Percentiles rank a stretch among this genome's conserved stretches.
phyloP scores from a whole-genome alignment of 306 rosid species.

The Sicyos edulis region DNA sequence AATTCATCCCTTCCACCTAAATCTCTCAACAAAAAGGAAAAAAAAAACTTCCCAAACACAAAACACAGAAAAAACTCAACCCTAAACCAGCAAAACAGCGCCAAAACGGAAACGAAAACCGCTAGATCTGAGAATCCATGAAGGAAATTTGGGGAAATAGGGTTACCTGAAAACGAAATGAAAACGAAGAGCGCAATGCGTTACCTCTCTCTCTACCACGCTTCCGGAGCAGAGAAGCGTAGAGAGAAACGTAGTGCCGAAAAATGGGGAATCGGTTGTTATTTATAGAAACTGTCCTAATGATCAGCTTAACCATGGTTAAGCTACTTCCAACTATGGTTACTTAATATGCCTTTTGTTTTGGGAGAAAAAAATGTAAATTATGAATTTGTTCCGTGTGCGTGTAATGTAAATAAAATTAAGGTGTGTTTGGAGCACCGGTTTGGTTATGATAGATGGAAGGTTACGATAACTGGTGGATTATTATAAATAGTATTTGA shows the following conservation, averaged over 20 bases:
- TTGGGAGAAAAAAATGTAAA: no score
- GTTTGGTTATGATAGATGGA: no score
- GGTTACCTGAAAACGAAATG: slow-evolving; percentile 8
- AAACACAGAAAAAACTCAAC: slow-evolving; percentile 11
- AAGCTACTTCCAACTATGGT: not conserved
- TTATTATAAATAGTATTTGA: no score
- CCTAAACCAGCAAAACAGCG: slow-evolving; percentile 14
- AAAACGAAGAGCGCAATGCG: not conserved
- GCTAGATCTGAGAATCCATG: slow-evolving; percentile 19
- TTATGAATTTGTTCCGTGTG: no score
- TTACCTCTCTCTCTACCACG: slow-evolving; percentile 28
- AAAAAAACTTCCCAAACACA: not conserved
- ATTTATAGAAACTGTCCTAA: slow-evolving; percentile 13
- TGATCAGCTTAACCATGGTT: slow-evolving; percentile 10
- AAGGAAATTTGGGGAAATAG: not conserved
- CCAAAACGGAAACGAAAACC: not conserved
- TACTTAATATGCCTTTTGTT: not conserved
- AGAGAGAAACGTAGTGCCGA: not conserved
- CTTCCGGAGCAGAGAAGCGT: slow-evolving; percentile 47
- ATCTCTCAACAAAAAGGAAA: not conserved
- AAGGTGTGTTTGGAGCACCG: no score
- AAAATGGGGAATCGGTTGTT: not conserved
- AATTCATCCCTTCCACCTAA: not conserved
- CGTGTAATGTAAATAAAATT: no score
- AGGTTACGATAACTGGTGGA: no score